Evolutionary conservation across 2,329 filamentous ascomycete species (phyloP), one percentile per base, ranked within the genome.

Genomic region (Paecilomyces formosus): DNA sequence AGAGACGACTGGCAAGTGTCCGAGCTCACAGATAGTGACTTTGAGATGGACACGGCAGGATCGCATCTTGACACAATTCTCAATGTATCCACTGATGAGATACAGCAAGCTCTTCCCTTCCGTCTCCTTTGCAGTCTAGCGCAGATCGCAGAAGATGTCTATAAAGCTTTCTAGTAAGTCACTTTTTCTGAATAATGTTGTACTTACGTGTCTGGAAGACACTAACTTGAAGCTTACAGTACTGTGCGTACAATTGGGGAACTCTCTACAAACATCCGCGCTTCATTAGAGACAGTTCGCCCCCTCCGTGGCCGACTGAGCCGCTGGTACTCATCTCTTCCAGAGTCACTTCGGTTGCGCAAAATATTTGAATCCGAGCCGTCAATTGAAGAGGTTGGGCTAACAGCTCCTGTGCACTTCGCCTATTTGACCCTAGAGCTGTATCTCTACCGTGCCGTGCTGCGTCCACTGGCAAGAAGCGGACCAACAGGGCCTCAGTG

Each of bases 381-480:
- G 9, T 62, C 62, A 7, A 64, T 64, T 18, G 39, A 45, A 21
- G 39, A 45, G n/a, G 39, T 45, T 8, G 39, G 39, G 9, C 1
- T 67, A 65, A 51, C 65, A 64, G 9, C 1, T 64, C 65, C 3
- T 66, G 39, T 73, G 6, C 71, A 72, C 35, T 71, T 74, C 51
- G 68, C 70, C 39, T 74, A 73, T 54, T 60, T 73, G n/a, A 63
- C 69, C n/a, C 64, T 72, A 1, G 70, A 70, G n/a, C 60, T 74
- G 3, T 72, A 67, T 39, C 64, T 72, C 2, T 73, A 73, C 58
- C 71, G 72, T 26, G 71, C 71, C 0, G 65, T 74, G 53, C 62
- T 74, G 9, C 39, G 39, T 45, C 39, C 39, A 7, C 9, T 45
- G n/a, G 15, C 68, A 68, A 13, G 68, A 68, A 0, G 65, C 70